A percentile compares a stretch with the other conserved stretches of the same genome.
Evolutionary conservation across 768 basidiomycete species (phyloP).

Genomic region (Naganishia vaughanmartiniae): DNA sequence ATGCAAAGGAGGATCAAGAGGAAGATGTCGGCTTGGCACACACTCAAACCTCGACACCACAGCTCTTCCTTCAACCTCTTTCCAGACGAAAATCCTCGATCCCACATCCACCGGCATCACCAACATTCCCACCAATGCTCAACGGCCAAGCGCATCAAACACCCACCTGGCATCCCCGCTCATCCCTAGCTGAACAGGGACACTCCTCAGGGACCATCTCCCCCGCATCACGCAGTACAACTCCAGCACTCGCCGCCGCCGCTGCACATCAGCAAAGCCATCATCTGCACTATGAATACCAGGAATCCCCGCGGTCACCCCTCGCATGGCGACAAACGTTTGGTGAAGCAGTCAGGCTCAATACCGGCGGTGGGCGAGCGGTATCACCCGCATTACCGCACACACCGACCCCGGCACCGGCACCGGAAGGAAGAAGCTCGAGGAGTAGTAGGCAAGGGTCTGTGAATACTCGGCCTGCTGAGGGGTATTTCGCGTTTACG

Average conservation of each 20-base stretch:
- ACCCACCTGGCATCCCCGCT: neutral
- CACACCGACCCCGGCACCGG: conserved; percentile 13
- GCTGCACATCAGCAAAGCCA: neutral
- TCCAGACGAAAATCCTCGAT: neutral
- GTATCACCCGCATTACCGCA: neutral
- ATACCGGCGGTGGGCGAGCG: neutral
- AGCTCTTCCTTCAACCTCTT: neutral
- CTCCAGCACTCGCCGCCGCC: neutral
- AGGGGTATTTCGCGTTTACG: conserved; percentile 18
- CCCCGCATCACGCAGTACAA: neutral
- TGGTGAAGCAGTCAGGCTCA: conserved; percentile 1
- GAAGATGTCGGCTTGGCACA: neutral
- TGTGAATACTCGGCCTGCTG: neutral
- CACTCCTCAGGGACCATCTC: neutral
- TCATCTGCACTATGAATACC: neutral
- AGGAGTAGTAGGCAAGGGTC: neutral
- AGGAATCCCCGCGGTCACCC: conserved; percentile 8
- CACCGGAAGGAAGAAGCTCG: neutral
- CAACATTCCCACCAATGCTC: neutral
- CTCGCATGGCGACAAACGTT: conserved; percentile 18
- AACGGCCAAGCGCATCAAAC: neutral
- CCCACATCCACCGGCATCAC: conserved; percentile 8
- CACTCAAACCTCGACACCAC: neutral
- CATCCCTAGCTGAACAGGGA: neutral
- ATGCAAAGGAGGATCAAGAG: neutral